These are phyloP conservation scores for Toxoplasma gondii DNA, from an alignment of 169 alveolate genomes.

Conservation along the genomic window DNA sequence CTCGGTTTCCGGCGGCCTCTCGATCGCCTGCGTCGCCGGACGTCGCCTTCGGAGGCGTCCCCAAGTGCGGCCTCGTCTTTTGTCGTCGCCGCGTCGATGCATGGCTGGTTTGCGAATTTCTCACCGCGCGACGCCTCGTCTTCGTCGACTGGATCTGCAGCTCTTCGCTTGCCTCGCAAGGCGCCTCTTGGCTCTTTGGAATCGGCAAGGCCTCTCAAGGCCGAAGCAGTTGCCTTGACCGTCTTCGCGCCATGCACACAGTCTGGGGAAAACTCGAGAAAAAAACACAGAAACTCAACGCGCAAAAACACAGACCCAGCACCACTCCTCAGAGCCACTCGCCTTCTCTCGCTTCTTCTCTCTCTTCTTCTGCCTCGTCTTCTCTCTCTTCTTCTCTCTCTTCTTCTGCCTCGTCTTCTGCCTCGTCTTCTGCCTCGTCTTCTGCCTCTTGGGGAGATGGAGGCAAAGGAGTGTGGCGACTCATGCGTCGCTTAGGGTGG, in stretches of 20 bases:
- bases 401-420: too few relatives aligned
- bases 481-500: background rate
- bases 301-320: too few relatives aligned
- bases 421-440: background rate
- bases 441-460: background rate
- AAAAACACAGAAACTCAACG: too few relatives aligned
- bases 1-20: too few relatives aligned
- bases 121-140: background rate
- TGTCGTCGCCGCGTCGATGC: background rate
- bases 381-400: too few relatives aligned
- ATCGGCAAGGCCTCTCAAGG: background rate
- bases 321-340: too few relatives aligned
- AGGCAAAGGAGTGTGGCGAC: background rate
- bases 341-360: too few relatives aligned
- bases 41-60: background rate
- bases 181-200: background rate
- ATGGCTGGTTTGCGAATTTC: background rate
- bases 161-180: background rate
- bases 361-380: too few relatives aligned
- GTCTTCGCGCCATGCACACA: too few relatives aligned
- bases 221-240: background rate
- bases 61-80: constrained; percentile 7
- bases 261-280: too few relatives aligned
- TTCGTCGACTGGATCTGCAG: constrained; percentile 8
- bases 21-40: too few relatives aligned